Base-by-base conservation (phyloP, 805 yeast species). In the Lipomyces sp. region DNA sequence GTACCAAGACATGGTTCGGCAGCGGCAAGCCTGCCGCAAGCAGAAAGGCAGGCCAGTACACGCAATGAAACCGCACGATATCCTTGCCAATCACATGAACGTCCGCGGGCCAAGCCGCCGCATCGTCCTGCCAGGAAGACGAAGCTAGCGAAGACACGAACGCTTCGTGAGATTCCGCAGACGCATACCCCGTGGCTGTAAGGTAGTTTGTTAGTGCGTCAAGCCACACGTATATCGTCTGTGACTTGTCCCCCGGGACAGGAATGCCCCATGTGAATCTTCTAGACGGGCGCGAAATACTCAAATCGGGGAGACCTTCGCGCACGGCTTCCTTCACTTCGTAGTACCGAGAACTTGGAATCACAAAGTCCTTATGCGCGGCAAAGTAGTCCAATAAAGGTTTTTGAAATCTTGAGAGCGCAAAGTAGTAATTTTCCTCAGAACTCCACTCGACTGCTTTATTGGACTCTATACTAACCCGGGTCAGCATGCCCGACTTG, bases 191-290 rank as follows among this genome's bases (percentile, higher is more conserved):
- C 2, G 79, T 70, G 1, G 87, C 76, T 1, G 97, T 86, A 3
- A 88, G 47, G 63, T 93, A 93, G 66, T 89, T 93, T 39, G 84
- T 74, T 39, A 93, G 73, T 0, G 98, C 98, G 70, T 93, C 98
- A 53, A 93, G 83, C 98, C 98, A 93, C 14, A 93, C 98, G 63
- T 93, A 93, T 46, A 93, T 81, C 42, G 77, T 83, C 64, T 91
- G 98, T 0, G 81, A 62, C 0, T 75, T 69, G 63, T 90, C 96
- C 21, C 74, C 73, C 1, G 98, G 98, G 1, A 91, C 97, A 5
- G 78, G 78, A 23, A 93, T 83, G 0, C 96, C 97, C 98, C 98
- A 93, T 28, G 76, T 69, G 36, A 89, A 73, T 52, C 98, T 73
- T 8, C 81, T 70, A 0, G 81, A 64, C 0, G 98, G 97, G 57